Evolutionary conservation across 345 rosid genomes (phyloP).

Genomic region (Bretschneidera sinensis): DNA sequence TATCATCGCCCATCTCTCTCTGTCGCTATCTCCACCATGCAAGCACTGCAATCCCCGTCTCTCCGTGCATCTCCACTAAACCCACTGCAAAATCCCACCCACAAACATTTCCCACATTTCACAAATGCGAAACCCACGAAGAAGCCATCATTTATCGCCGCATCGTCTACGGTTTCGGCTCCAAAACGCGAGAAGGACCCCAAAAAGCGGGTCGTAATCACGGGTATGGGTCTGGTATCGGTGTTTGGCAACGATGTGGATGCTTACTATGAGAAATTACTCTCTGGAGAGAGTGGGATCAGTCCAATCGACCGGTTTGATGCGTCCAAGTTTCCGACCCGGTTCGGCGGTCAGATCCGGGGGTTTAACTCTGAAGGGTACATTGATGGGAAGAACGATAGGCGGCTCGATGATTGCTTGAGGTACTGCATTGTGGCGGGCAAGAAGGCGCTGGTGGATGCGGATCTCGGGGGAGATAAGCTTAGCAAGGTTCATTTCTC

Average conservation of each 20-base stretch:
- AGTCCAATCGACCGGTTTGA: conserved; percentile 86
- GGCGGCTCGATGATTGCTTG: conserved; percentile 94
- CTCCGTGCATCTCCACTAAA: conserved; percentile 54
- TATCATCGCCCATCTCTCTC: conserved; percentile 22
- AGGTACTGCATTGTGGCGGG: conserved; percentile 98
- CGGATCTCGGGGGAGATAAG: conserved; percentile 80
- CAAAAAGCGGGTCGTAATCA: conserved; percentile 87
- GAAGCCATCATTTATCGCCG: conserved; percentile 41
- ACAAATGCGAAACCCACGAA: conserved; percentile 28
- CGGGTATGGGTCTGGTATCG: conserved; percentile 95
- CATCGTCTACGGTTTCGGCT: conserved; percentile 49
- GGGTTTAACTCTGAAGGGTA: conserved; percentile 77
- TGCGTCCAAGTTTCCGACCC: conserved; percentile 90
- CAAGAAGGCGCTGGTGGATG: conserved; percentile 86
- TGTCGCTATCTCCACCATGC: conserved; percentile 43
- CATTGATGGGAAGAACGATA: conserved; percentile 92
- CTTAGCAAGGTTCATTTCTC: conserved; percentile 46
- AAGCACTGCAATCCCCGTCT: conserved; percentile 59
- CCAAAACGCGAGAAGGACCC: conserved; percentile 96
- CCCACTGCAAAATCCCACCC: conserved; percentile 35
- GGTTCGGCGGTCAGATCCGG: conserved; percentile 97
- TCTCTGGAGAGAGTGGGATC: conserved; percentile 92
- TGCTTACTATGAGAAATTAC: conserved; percentile 70
- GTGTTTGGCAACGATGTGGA: conserved; percentile 94
- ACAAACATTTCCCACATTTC: conserved; percentile 25